Evolutionary conservation across 2,329 filamentous ascomycete species (phyloP).

Genomic region (Verticillium nubilum): DNA sequence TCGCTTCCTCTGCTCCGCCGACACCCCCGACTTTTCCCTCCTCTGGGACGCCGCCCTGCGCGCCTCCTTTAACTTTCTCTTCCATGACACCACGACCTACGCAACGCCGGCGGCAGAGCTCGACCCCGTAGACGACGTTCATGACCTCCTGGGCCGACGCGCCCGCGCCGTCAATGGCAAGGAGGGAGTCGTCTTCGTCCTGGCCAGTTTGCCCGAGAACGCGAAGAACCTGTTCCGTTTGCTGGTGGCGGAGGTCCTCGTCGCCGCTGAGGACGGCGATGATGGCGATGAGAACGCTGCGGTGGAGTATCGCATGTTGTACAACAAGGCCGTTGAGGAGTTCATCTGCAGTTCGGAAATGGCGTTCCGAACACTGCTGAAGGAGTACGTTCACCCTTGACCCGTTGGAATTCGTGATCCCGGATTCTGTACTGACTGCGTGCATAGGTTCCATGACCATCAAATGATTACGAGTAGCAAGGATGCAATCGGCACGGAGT

Average conservation of each 20-base stretch:
- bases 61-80: constrained; percentile 77
- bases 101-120: constrained; percentile 64
- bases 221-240: constrained; percentile 82
- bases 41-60: constrained; percentile 88
- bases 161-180: constrained; percentile 77
- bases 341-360: constrained; percentile 97
- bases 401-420: too few relatives aligned
- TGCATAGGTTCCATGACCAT: constrained; percentile 79
- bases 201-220: constrained; percentile 87
- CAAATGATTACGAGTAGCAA: constrained; percentile 91
- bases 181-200: constrained; percentile 86
- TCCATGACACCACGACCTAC: constrained; percentile 94
- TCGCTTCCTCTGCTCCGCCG: constrained; percentile 71
- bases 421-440: too few relatives aligned
- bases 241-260: constrained; percentile 77
- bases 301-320: constrained; percentile 85
- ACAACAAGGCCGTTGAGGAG: constrained; percentile 92
- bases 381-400: constrained; percentile 67
- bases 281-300: constrained; percentile 52
- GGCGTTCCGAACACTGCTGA: constrained; percentile 87
- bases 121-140: constrained; percentile 85
- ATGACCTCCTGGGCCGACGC: constrained; percentile 77
- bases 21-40: constrained; percentile 81
- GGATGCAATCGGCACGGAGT: constrained; percentile 78
- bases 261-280: constrained; percentile 55